Evolutionary conservation across 129 eudicot species (phyloP).

Genomic region (Silybum marianum): DNA sequence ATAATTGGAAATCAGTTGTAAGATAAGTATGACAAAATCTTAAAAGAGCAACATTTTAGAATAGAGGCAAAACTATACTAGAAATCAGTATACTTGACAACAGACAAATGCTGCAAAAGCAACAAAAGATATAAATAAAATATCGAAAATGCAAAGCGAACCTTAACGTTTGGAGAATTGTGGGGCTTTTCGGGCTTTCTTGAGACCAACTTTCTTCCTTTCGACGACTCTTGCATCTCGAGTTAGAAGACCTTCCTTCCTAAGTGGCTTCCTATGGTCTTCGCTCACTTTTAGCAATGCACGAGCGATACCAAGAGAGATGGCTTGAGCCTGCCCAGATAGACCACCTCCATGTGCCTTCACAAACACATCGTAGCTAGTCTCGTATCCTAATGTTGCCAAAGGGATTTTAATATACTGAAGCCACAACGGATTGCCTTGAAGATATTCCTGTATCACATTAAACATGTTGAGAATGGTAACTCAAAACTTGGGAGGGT

Average conservation of each 20-base stretch:
- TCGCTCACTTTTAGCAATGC: constrained; percentile 85
- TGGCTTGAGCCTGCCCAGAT: constrained; percentile 96
- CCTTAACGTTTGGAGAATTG: constrained; percentile 92
- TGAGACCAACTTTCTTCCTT: constrained; percentile 91
- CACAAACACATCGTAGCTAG: constrained; percentile 82
- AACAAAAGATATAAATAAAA: not conserved
- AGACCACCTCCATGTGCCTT: constrained; percentile 98
- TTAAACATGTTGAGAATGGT: not conserved
- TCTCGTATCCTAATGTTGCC: constrained; percentile 73
- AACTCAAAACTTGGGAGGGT: not conserved
- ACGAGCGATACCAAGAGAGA: constrained; percentile 87
- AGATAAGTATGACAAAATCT: constrained; percentile 14
- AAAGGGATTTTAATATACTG: constrained; percentile 78
- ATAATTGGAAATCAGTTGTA: constrained; percentile 10
- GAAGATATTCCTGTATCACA: constrained; percentile 86
- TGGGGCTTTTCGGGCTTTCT: constrained; percentile 93
- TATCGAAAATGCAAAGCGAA: constrained; percentile 11
- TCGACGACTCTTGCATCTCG: constrained; percentile 87
- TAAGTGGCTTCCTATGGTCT: constrained; percentile 67
- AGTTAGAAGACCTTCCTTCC: constrained; percentile 84
- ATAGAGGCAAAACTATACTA: constrained; percentile 15
- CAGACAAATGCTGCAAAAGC: not conserved
- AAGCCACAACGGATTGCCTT: constrained; percentile 91
- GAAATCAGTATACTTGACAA: constrained; percentile 4
- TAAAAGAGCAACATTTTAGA: not conserved